Evolutionary conservation across 176 grass and related monocot genomes (phyloP).

Genomic region (Oryza australiensis): DNA sequence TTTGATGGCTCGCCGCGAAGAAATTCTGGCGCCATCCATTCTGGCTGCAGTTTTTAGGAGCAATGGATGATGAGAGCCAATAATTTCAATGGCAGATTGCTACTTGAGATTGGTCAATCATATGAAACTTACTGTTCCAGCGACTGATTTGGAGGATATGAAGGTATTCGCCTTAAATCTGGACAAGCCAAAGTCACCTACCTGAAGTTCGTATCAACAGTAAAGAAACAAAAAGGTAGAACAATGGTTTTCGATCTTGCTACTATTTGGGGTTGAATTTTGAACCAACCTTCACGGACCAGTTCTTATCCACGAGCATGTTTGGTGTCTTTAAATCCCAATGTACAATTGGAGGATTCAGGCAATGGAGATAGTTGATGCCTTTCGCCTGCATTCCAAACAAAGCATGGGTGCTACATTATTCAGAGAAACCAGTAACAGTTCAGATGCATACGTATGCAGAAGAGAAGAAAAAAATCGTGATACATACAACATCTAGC

Average conservation of each 20-base stretch:
- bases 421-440: neutral
- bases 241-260: neutral
- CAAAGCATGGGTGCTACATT: neutral
- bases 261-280: conserved; percentile 13
- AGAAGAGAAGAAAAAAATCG: neutral
- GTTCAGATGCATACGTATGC: neutral
- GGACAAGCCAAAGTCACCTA: conserved; percentile 97
- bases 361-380: conserved; percentile 94
- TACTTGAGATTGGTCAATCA: neutral
- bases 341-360: conserved; percentile 96
- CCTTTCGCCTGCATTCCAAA: conserved; percentile 76
- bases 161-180: conserved; percentile 94
- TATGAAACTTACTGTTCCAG: conserved; percentile 75
- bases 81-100: neutral
- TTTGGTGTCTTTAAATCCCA: conserved; percentile 98
- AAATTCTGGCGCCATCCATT: conserved; percentile 98
- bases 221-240: conserved; percentile 30
- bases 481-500: conserved; percentile 74
- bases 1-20: conserved; percentile 85
- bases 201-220: conserved; percentile 51
- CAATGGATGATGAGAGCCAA: neutral
- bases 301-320: conserved; percentile 94
- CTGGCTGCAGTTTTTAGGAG: conserved; percentile 51
- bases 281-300: conserved; percentile 82
- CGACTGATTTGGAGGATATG: conserved; percentile 94